These are phyloP conservation scores for Tubosaeta brunneosetosa DNA, from an alignment of 768 basidiomycete species.

Conservation along the genomic window DNA sequence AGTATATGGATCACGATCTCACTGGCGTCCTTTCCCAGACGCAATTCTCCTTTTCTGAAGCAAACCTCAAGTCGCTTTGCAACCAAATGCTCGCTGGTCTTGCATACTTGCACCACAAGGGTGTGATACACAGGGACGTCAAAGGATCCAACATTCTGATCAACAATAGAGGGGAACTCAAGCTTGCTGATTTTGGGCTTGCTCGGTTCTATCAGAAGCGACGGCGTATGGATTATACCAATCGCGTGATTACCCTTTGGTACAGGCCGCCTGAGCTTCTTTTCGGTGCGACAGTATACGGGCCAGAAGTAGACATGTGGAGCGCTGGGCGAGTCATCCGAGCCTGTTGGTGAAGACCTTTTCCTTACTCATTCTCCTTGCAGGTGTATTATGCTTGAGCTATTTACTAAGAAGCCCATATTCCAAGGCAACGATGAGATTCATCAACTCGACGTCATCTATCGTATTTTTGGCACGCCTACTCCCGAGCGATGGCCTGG, in stretches of 20 bases:
- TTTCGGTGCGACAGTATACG: slow-evolving; percentile 94
- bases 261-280: slow-evolving; percentile 94
- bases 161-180: slow-evolving; percentile 86
- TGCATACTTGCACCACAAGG: slow-evolving; percentile 91
- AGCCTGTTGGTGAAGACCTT: neutral
- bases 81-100: slow-evolving; percentile 94
- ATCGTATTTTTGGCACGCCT: slow-evolving; percentile 87
- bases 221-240: slow-evolving; percentile 92
- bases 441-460: slow-evolving; percentile 91
- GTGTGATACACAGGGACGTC: slow-evolving; percentile 96
- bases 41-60: slow-evolving; percentile 77
- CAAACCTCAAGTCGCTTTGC: slow-evolving; percentile 93
- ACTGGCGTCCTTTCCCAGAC: slow-evolving; percentile 92
- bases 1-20: slow-evolving; percentile 98
- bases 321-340: slow-evolving; percentile 74
- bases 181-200: slow-evolving; percentile 95
- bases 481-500: slow-evolving; percentile 77
- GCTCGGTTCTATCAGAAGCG: slow-evolving; percentile 95
- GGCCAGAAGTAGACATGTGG: slow-evolving; percentile 99
- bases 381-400: slow-evolving; percentile 98
- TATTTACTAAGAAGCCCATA: slow-evolving; percentile 92
- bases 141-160: slow-evolving; percentile 98
- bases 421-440: slow-evolving; percentile 99
- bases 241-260: slow-evolving; percentile 98
- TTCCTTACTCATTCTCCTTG: neutral